phyloP scores from a whole-genome alignment of 1,139 yeast genomes.

The Kurtzmaniella quercitrusa region DNA sequence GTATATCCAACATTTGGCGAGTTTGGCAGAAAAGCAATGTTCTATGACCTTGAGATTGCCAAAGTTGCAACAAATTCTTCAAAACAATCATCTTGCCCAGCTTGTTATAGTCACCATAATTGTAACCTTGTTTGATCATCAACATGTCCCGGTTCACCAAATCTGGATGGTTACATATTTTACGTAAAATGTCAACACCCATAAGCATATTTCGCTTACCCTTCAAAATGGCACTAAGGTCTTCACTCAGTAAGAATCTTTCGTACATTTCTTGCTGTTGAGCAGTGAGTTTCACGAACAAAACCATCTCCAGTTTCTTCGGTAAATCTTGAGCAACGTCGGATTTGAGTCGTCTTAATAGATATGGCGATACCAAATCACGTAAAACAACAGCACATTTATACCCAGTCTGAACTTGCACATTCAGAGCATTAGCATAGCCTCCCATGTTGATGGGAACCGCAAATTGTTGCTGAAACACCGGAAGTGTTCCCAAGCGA shows the following conservation, averaged over 20 bases:
- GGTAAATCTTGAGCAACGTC: slow-evolving; percentile 98
- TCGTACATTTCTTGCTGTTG: slow-evolving; percentile 72
- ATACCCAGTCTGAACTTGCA: slow-evolving; percentile 94
- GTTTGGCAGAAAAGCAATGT: slow-evolving; percentile 87
- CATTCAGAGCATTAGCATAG: slow-evolving; percentile 92
- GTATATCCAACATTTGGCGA: slow-evolving; percentile 85
- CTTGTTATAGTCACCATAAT: slow-evolving; percentile 61
- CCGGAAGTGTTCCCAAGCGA: slow-evolving; percentile 87
- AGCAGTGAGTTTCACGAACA: slow-evolving; percentile 81
- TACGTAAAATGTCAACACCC: slow-evolving; percentile 87
- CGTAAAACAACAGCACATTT: slow-evolving; percentile 91
- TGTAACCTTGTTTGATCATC: slow-evolving; percentile 34
- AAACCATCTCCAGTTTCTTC: slow-evolving; percentile 86
- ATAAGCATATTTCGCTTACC: slow-evolving; percentile 80
- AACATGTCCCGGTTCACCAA: slow-evolving; percentile 56
- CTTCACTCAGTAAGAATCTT: slow-evolving; percentile 72
- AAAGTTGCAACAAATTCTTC: slow-evolving; percentile 65
- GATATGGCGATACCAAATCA: slow-evolving; percentile 85
- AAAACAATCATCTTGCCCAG: slow-evolving; percentile 94
- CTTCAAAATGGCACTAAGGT: slow-evolving; percentile 62
- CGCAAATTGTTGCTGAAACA: slow-evolving; percentile 88
- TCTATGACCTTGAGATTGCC: slow-evolving; percentile 77
- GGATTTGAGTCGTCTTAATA: slow-evolving; percentile 78
- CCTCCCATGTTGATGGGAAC: slow-evolving; percentile 97
- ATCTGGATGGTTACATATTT: slow-evolving; percentile 96